These are phyloP conservation scores for Penicillium verhagenii DNA, from an alignment of 495 filamentous ascomycete genomes.

Conservation along the genomic window DNA sequence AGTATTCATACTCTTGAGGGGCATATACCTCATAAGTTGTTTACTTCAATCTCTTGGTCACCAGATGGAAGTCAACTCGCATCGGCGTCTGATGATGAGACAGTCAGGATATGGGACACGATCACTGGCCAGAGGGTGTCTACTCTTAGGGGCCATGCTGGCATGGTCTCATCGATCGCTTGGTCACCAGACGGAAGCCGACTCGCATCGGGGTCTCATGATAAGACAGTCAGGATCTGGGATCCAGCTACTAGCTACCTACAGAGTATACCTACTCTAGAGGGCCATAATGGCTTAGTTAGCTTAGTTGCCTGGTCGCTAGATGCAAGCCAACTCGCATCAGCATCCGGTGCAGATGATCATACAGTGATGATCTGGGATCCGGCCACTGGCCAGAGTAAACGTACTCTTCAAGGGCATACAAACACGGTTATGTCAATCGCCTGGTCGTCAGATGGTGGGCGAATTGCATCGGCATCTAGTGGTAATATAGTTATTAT, in stretches of 20 bases:
- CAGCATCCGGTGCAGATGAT: background rate
- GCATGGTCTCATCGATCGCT: background rate
- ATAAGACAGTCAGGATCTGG: background rate
- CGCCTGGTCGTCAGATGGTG: too few relatives aligned
- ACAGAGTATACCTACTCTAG: background rate
- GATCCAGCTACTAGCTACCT: background rate
- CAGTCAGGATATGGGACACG: conserved; percentile 5
- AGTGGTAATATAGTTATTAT: too few relatives aligned
- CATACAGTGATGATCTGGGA: background rate
- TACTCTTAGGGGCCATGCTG: background rate
- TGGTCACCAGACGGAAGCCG: conserved; percentile 5
- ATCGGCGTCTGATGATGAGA: conserved; percentile 4
- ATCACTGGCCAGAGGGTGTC: background rate
- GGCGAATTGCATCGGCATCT: too few relatives aligned
- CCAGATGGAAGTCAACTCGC: too few relatives aligned
- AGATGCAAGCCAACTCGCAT: too few relatives aligned
- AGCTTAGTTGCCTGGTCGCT: background rate
- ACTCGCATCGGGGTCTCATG: background rate
- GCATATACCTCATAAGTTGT: conserved; percentile 2
- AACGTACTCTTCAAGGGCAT: too few relatives aligned
- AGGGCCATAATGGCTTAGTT: background rate
- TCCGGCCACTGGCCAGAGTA: background rate
- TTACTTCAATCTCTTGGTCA: too few relatives aligned
- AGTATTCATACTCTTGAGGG: background rate
- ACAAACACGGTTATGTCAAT: too few relatives aligned